phyloP scores from a whole-genome alignment of 176 grass and related monocot species.

The Avena eriantha region DNA sequence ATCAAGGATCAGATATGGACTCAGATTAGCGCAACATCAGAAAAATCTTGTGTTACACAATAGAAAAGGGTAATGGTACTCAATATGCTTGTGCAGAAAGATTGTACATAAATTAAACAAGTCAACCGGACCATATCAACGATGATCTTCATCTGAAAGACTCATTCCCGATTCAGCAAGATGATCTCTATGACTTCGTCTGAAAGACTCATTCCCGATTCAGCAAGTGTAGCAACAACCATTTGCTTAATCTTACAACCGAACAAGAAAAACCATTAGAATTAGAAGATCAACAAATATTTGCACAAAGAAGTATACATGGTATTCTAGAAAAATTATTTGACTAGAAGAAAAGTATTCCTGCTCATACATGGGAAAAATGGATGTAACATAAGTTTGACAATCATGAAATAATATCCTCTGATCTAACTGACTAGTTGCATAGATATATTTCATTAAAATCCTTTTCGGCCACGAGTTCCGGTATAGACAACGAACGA shows the following conservation, averaged over 20 bases:
- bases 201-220: constrained; percentile 73
- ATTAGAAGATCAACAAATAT: neutral
- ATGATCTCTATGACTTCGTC: constrained; percentile 71
- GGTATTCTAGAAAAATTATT: neutral
- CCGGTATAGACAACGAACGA: no score
- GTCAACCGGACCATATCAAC: constrained; percentile 56
- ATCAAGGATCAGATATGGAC: neutral
- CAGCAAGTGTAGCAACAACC: constrained; percentile 75
- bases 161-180: constrained; percentile 78
- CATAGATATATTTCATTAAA: no score
- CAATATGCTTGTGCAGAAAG: constrained; percentile 17
- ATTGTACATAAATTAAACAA: constrained; percentile 24
- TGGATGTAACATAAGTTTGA: neutral
- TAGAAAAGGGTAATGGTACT: constrained; percentile 15
- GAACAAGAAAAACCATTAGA: constrained; percentile 20
- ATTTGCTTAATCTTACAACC: constrained; percentile 66
- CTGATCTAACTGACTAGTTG: neutral
- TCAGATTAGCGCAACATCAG: neutral
- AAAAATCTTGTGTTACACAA: neutral
- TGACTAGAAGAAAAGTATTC: constrained; percentile 10
- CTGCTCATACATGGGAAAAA: neutral
- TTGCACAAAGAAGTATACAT: constrained; percentile 10
- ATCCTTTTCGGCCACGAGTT: no score
- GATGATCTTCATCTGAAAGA: constrained; percentile 68
- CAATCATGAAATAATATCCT: neutral